A percentile compares a stretch with the other conserved stretches of the same genome.
Evolutionary conservation across 1,284 basidiomycete species (phyloP).

Genomic region (Rhodotorula sp.): DNA sequence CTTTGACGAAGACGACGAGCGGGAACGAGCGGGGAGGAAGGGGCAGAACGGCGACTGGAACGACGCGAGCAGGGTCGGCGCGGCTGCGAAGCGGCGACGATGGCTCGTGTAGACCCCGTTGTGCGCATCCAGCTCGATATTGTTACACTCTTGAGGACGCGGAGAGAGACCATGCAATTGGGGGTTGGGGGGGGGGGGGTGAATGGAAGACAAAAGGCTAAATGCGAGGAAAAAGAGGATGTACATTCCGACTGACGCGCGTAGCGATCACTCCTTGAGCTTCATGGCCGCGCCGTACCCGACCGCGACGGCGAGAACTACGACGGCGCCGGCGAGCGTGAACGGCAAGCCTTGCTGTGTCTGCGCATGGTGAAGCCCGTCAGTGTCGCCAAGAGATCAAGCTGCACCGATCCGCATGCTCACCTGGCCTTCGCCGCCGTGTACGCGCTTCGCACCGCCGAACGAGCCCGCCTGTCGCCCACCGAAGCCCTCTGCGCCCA

Average conservation of each 20-base stretch:
- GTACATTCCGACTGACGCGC: not conserved
- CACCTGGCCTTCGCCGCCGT: not conserved
- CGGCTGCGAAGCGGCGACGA: slow-evolving; percentile 18
- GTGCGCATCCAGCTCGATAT: too few species aligned
- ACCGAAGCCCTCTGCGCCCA: not conserved
- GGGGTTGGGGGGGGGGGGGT: too few species aligned
- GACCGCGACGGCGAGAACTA: slow-evolving; percentile 47
- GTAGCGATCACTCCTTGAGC: slow-evolving; percentile 30
- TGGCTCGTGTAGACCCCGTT: slow-evolving; percentile 17
- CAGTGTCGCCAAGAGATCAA: not conserved
- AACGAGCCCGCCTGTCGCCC: not conserved
- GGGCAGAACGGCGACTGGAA: not conserved
- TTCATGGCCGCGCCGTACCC: slow-evolving; percentile 45
- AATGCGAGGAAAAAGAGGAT: not conserved
- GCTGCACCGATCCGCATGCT: not conserved
- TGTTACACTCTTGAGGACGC: too few species aligned
- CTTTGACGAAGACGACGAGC: not conserved
- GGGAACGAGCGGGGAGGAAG: not conserved
- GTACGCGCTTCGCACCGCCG: not conserved
- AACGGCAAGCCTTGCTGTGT: slow-evolving; percentile 31
- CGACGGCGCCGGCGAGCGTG: slow-evolving; percentile 45
- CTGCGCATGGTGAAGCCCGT: not conserved
- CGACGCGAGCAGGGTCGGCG: slow-evolving; percentile 20
- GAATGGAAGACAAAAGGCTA: too few species aligned
- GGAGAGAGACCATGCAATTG: too few species aligned